A percentile compares a stretch with the other conserved stretches of the same genome.
Evolutionary conservation across 805 yeast genomes (phyloP).

Genomic region (Yamadazyma takamatsuzukensis): DNA sequence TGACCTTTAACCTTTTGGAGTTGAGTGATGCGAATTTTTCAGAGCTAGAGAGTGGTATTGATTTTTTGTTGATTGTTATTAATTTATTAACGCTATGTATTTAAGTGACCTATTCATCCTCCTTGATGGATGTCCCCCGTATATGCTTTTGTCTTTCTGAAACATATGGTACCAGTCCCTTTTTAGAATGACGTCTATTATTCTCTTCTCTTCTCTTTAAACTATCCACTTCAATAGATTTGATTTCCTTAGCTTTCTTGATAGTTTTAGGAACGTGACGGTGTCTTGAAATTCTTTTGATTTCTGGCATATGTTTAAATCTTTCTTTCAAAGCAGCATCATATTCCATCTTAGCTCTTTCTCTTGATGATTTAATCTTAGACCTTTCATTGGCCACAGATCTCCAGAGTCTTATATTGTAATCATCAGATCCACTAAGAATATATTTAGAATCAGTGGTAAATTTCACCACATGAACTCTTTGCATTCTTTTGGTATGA

Average conservation of each 20-base stretch:
- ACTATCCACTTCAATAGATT: conserved; percentile 66
- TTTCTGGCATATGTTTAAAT: conserved; percentile 95
- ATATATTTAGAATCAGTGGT: conserved; percentile 89
- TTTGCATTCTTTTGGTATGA: conserved; percentile 97
- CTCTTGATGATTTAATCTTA: conserved; percentile 72
- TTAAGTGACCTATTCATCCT: conserved; percentile 17
- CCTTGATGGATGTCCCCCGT: conserved; percentile 71
- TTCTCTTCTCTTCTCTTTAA: conserved; percentile 80
- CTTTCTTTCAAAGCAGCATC: conserved; percentile 89
- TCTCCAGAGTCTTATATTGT: conserved; percentile 93
- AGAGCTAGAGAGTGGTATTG: too few relatives aligned
- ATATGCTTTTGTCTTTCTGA: conserved; percentile 86
- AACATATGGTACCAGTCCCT: conserved; percentile 52
- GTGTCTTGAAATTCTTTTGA: conserved; percentile 83
- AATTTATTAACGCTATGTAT: too few relatives aligned
- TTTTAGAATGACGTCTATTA: conserved; percentile 72
- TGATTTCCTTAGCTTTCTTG: conserved; percentile 86
- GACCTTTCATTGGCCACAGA: conserved; percentile 81
- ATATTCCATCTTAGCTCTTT: conserved; percentile 81
- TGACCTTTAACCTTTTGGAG: too few relatives aligned
- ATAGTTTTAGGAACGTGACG: conserved; percentile 86
- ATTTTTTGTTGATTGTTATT: too few relatives aligned
- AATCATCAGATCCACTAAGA: conserved; percentile 91
- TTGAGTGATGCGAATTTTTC: too few relatives aligned
- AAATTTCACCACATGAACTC: conserved; percentile 77